Percentiles rank a stretch among this genome's conserved stretches.
Conservation (phyloP, 306 rosid genomes). For the Malus orientalis region DNA sequence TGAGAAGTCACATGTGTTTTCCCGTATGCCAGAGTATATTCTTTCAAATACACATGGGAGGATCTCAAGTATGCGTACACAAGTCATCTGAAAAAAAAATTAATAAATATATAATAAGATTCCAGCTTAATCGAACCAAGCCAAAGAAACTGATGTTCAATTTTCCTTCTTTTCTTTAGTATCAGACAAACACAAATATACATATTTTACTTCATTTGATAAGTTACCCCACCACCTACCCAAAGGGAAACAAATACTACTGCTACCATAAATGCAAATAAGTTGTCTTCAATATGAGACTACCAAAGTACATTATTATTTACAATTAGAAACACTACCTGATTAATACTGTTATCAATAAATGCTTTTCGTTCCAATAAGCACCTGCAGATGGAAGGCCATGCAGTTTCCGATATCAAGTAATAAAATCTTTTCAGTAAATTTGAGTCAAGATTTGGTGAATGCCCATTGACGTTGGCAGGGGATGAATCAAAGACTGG, state of each 20-base stretch:
- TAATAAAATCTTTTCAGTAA: slow-evolving; percentile 40
- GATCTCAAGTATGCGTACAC: slow-evolving; percentile 89
- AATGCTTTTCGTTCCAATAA: slow-evolving; percentile 73
- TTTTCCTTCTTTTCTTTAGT: too few species aligned
- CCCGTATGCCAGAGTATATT: slow-evolving; percentile 26
- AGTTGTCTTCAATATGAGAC: not conserved
- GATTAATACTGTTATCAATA: slow-evolving; percentile 60
- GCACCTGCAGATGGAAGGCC: slow-evolving; percentile 70
- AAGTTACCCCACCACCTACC: not conserved
- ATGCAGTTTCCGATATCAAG: slow-evolving; percentile 59
- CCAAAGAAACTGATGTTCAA: not conserved
- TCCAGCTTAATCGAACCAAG: slow-evolving; percentile 17
- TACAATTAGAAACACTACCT: slow-evolving; percentile 39
- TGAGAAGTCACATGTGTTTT: slow-evolving; percentile 37
- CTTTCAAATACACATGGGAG: slow-evolving; percentile 64
- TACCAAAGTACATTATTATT: not conserved
- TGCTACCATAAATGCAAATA: not conserved
- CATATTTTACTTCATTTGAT: too few species aligned
- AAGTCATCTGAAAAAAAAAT: slow-evolving; percentile 68
- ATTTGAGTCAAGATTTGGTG: slow-evolving; percentile 29
- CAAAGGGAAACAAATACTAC: not conserved
- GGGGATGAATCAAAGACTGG: slow-evolving; percentile 45
- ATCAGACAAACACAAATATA: too few species aligned
- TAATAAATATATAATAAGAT: slow-evolving; percentile 7
- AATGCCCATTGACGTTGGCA: slow-evolving; percentile 22